Evolutionary conservation across 2,329 filamentous ascomycete genomes (phyloP), one percentile per base, ranked within the genome.

Genomic region (Cytospora mali): DNA sequence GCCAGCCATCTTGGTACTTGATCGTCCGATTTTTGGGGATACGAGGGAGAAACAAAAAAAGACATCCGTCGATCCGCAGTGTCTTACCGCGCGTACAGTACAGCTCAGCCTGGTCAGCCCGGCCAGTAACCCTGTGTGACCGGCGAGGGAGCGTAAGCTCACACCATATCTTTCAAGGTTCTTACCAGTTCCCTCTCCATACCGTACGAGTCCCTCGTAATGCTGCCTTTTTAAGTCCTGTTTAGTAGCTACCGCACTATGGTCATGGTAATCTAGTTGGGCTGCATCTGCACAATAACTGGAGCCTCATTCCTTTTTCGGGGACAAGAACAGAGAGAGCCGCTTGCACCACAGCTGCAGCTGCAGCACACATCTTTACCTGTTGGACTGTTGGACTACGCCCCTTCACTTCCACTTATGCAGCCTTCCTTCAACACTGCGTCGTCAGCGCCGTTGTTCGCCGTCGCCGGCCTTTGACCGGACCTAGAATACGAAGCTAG

Each of bases 41-140:
- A 57, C 55, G 55, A 57, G 27, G 27, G 14, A 7, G 25, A 1
- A n/a, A n/a, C n/a, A n/a, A n/a, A n/a, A n/a, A 57, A n/a, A 46
- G 49, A 29, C 18, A 23, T 27, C n/a, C 49, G 25, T 21, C 13
- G 42, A 23, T 23, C 9, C 18, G 49, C 25, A n/a, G n/a, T 16
- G 16, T 11, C 49, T 4, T 16, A 10, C 48, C 18, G 48, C 28
- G 9, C 23, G 49, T 51, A 28, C 23, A 27, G 13, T 27, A 28
- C 49, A 23, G n/a, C n/a, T 21, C 9, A 23, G 16, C 31, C 31
- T n/a, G n/a, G n/a, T n/a, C 31, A 33, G 31, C 31, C 31, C 31
- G 31, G 9, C 9, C 31, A 33, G 31, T n/a, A n/a, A n/a, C n/a
- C n/a, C n/a, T 13, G n/a, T 46, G 42, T 13, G 4, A 46, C 42